Conservation (phyloP, 768 basidiomycete species). For the Russula olivacea region DNA sequence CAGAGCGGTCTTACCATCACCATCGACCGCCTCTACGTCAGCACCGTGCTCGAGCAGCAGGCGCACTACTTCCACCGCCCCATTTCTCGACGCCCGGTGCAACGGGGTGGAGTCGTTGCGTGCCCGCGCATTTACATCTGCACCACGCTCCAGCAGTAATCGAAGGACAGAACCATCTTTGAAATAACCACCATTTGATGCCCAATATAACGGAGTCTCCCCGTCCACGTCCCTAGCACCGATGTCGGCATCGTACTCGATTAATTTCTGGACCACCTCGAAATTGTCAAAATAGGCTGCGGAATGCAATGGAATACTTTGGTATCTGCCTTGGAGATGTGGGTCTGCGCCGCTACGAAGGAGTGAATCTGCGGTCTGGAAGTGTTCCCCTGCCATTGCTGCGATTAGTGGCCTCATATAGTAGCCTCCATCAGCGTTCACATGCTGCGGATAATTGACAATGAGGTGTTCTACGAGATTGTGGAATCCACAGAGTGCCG, state of each 20-base stretch:
- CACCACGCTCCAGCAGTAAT: neutral
- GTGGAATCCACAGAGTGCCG: neutral
- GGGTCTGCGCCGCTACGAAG: neutral
- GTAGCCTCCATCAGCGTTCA: neutral
- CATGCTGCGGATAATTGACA: neutral
- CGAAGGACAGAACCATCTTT: neutral
- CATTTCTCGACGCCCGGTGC: neutral
- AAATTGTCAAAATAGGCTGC: neutral
- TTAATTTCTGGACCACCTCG: neutral
- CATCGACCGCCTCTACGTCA: neutral
- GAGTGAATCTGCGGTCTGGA: neutral
- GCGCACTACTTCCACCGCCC: neutral
- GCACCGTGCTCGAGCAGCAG: neutral
- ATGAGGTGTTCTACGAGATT: neutral
- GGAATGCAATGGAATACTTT: neutral
- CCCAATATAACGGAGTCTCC: neutral
- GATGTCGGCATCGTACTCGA: neutral
- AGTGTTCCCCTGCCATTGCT: neutral
- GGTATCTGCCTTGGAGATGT: fast-evolving
- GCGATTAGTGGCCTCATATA: neutral
- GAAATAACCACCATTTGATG: neutral
- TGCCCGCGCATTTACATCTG: neutral
- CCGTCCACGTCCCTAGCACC: fast-evolving
- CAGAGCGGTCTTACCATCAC: no score
- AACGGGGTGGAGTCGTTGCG: neutral